Evolutionary conservation across 148 eudicot species (phyloP).

Genomic region (Diospyros lotus): DNA sequence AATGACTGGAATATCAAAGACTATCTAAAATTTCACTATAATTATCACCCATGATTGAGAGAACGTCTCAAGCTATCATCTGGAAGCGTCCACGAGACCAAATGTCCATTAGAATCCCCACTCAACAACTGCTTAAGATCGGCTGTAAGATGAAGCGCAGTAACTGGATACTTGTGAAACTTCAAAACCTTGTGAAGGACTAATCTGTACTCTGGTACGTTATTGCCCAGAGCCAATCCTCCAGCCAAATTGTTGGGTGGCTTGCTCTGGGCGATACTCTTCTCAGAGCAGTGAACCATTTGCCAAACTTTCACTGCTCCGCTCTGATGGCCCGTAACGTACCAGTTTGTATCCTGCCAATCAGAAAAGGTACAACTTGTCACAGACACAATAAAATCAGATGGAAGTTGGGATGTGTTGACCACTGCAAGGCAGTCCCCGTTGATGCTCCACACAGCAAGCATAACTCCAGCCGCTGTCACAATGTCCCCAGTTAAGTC

Average conservation of each 20-base stretch:
- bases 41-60: conserved; percentile 48
- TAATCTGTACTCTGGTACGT: conserved; percentile 65
- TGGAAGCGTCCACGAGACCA: conserved; percentile 87
- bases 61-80: conserved; percentile 69
- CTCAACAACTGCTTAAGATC: conserved; percentile 85
- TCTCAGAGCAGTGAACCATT: conserved; percentile 64
- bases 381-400: conserved; percentile 75
- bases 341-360: conserved; percentile 88
- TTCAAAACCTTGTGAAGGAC: conserved; percentile 78
- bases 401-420: conserved; percentile 91
- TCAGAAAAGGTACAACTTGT: conserved; percentile 72
- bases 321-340: conserved; percentile 89
- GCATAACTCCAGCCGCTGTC: conserved; percentile 86
- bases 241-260: conserved; percentile 24
- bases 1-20: conserved; percentile 8
- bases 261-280: conserved; percentile 36
- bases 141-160: conserved; percentile 68
- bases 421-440: conserved; percentile 86
- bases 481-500: conserved; percentile 79
- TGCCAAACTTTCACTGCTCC: conserved; percentile 93
- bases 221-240: conserved; percentile 46
- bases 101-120: conserved; percentile 81
- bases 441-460: conserved; percentile 89
- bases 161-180: conserved; percentile 80
- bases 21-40: neutral